Percentiles rank a stretch among this genome's conserved stretches.
Evolutionary conservation across 2,329 filamentous ascomycete species (phyloP).

Genomic region (Cladosporium sp.): DNA sequence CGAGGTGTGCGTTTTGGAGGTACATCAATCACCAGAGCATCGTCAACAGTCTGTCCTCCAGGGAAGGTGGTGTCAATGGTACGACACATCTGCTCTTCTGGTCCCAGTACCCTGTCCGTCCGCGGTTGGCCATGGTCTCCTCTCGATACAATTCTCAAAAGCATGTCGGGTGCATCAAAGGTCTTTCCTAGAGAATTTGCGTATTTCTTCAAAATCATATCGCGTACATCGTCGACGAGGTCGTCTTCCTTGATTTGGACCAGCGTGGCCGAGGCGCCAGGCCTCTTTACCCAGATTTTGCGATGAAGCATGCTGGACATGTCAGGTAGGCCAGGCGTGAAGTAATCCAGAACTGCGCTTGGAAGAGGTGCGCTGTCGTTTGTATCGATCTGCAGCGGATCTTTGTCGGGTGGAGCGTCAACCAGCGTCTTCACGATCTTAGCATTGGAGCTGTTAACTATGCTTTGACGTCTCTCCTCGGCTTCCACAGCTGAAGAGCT

Average conservation of each 20-base stretch:
- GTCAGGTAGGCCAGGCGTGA: constrained; percentile 26
- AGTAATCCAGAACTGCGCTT: constrained; percentile 27
- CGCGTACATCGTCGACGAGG: constrained; percentile 89
- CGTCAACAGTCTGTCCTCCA: constrained; percentile 79
- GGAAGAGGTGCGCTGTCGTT: constrained; percentile 28
- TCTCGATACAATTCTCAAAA: constrained; percentile 70
- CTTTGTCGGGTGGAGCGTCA: constrained; percentile 36
- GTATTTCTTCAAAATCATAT: constrained; percentile 90
- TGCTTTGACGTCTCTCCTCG: constrained; percentile 33
- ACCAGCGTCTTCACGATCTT: constrained; percentile 51
- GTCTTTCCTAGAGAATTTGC: constrained; percentile 83
- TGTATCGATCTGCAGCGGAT: constrained; percentile 23
- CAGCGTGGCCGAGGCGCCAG: constrained; percentile 78
- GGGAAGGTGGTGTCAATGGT: constrained; percentile 81
- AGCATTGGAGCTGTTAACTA: constrained; percentile 38
- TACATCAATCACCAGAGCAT: constrained; percentile 88
- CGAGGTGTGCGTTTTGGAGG: constrained; percentile 72
- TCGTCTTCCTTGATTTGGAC: constrained; percentile 84
- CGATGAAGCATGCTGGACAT: constrained; percentile 45
- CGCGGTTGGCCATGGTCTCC: constrained; percentile 28
- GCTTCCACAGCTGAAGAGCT: background rate
- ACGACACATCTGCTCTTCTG: constrained; percentile 77
- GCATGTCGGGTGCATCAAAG: constrained; percentile 88
- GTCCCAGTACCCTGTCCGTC: constrained; percentile 66
- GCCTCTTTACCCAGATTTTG: constrained; percentile 94